phyloP scores from a whole-genome alignment of 2,329 filamentous ascomycete genomes.

The Sarocladium oryzae region DNA sequence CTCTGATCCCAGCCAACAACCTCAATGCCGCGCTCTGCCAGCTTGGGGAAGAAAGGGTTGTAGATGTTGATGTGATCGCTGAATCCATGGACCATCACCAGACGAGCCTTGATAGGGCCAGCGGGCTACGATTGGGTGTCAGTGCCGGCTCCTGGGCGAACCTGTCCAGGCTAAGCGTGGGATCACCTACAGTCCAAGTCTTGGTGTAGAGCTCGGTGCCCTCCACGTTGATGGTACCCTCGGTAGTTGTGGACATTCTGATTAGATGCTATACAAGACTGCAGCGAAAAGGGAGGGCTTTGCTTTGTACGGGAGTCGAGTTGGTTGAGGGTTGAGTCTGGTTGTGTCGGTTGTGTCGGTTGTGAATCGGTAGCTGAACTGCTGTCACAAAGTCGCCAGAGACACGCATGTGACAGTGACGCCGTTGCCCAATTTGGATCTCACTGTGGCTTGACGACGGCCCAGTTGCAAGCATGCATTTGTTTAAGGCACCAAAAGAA shows the following conservation, averaged over 20 bases:
- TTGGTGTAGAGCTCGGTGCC: conserved; percentile 47
- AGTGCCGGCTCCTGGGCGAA: not conserved
- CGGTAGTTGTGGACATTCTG: conserved; percentile 34
- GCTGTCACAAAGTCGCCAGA: not conserved
- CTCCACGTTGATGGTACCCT: conserved; percentile 41
- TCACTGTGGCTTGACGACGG: not conserved
- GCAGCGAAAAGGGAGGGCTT: too few relatives aligned
- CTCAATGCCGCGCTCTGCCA: conserved; percentile 67
- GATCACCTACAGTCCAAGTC: conserved; percentile 56
- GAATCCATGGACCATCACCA: conserved; percentile 85
- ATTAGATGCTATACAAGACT: not conserved
- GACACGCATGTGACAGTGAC: not conserved
- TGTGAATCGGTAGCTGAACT: too few relatives aligned
- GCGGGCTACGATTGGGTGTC: conserved; percentile 38
- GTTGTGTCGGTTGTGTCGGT: not conserved
- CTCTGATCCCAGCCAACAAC: conserved; percentile 76
- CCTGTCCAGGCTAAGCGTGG: conserved; percentile 1
- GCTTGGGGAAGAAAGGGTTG: conserved; percentile 62
- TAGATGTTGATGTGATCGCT: conserved; percentile 80
- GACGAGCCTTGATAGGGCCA: conserved; percentile 55
- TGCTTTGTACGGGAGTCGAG: too few relatives aligned
- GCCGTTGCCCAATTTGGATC: not conserved
- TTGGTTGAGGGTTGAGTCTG: not conserved
- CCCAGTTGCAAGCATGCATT: too few relatives aligned
- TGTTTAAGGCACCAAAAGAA: too few relatives aligned